Conservation (phyloP, 1,284 basidiomycete species). For the Austroboletus niveus region DNA sequence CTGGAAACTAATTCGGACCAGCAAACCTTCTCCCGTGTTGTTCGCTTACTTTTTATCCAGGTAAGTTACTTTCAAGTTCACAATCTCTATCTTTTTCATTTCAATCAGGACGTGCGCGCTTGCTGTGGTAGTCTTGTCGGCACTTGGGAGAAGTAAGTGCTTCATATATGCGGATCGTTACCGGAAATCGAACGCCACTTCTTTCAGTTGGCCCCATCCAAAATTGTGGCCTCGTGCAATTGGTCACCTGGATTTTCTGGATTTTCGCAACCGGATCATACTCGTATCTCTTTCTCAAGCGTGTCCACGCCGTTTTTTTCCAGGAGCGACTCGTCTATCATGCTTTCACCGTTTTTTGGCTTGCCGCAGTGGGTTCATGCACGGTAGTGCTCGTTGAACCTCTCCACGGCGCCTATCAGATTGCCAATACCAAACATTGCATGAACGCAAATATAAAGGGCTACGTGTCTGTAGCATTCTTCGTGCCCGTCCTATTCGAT, state of each 20-base stretch:
- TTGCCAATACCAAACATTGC: conserved; percentile 25
- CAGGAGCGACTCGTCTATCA: conserved; percentile 13
- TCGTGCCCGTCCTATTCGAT: conserved; percentile 26
- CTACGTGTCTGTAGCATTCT: conserved; percentile 22
- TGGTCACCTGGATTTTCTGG: conserved; percentile 18
- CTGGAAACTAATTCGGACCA: conserved; percentile 15
- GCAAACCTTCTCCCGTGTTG: conserved; percentile 11
- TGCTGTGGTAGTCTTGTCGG: conserved; percentile 18
- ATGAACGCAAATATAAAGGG: conserved; percentile 7
- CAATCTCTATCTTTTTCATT: conserved; percentile 4
- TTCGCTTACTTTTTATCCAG: conserved; percentile 30
- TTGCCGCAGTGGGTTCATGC: conserved; percentile 21
- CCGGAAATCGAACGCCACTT: neutral
- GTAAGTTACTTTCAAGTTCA: conserved; percentile 9
- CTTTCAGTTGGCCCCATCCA: conserved; percentile 22
- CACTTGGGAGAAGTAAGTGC: conserved; percentile 21
- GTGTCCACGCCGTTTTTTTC: conserved; percentile 29
- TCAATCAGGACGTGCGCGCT: conserved; percentile 18
- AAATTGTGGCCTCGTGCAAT: conserved; percentile 16
- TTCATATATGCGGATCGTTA: neutral
- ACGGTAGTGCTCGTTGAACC: conserved; percentile 14
- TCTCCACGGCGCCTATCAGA: conserved; percentile 19
- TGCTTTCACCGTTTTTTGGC: conserved; percentile 28
- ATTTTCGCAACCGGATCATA: conserved; percentile 23
- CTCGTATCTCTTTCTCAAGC: conserved; percentile 34